Evolutionary conservation across 768 basidiomycete genomes (phyloP).

Genomic region (Boletus speciosus): DNA sequence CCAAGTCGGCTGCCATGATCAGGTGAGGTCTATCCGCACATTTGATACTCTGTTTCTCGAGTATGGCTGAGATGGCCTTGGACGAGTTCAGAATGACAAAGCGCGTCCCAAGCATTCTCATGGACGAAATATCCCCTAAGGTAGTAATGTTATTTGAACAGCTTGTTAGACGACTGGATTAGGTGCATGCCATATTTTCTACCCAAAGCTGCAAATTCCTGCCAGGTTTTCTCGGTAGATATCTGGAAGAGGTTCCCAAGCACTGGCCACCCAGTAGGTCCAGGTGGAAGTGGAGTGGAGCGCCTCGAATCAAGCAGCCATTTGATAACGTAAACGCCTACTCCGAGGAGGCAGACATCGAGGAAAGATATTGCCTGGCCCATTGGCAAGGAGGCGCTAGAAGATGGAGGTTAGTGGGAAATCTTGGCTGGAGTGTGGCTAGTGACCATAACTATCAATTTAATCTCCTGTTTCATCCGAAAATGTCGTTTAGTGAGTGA

Average conservation of each 20-base stretch:
- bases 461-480: no score
- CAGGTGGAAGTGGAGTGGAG: slow-evolving; percentile 11
- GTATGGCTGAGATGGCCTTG: slow-evolving; percentile 43
- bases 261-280: slow-evolving; percentile 33
- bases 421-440: background rate
- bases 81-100: slow-evolving; percentile 50
- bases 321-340: slow-evolving; percentile 7
- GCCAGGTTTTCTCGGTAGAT: slow-evolving; percentile 48
- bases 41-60: slow-evolving; percentile 52
- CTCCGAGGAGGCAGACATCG: slow-evolving; percentile 7
- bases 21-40: slow-evolving; percentile 37
- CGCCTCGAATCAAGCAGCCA: background rate
- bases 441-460: no score
- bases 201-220: slow-evolving; percentile 51
- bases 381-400: no score
- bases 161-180: background rate
- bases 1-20: slow-evolving; percentile 21
- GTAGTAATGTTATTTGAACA: slow-evolving; percentile 12
- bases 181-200: slow-evolving; percentile 44
- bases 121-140: slow-evolving; percentile 16
- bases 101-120: slow-evolving; percentile 40
- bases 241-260: slow-evolving; percentile 55
- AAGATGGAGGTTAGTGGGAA: background rate
- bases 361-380: no score
- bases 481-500: no score